Conservation (phyloP, 139 green algal species). For the Zygnema circumcarinatum region DNA sequence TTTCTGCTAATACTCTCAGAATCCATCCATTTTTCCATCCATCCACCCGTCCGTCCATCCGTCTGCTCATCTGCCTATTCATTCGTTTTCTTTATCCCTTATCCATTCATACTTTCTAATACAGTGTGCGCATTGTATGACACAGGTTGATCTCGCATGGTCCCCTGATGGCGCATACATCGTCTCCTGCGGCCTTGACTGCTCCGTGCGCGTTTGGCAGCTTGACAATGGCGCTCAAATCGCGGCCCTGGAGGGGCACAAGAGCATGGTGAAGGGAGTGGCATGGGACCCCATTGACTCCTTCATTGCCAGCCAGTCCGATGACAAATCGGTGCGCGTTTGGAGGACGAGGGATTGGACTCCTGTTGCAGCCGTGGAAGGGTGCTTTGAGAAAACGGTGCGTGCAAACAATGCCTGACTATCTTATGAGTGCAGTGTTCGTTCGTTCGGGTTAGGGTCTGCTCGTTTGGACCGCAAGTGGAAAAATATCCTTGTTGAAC, state of each 20-base stretch:
- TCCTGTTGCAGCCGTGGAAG: conserved; percentile 58
- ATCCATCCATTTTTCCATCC: no score
- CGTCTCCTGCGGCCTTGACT: conserved; percentile 87
- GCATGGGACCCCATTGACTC: conserved; percentile 92
- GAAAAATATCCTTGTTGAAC: no score
- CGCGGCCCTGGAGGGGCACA: conserved; percentile 69
- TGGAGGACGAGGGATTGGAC: conserved; percentile 81
- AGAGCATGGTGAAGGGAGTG: conserved; percentile 91
- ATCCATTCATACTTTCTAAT: background rate
- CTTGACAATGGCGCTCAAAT: conserved; percentile 23
- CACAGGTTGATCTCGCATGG: conserved; percentile 82
- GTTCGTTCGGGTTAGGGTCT: no score
- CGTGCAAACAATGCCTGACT: background rate
- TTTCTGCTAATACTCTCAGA: no score
- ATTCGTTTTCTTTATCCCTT: background rate
- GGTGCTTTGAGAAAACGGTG: conserved; percentile 65
- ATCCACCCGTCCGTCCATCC: no score
- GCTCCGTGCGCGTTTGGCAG: conserved; percentile 77
- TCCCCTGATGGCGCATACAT: conserved; percentile 74
- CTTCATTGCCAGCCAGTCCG: conserved; percentile 85
- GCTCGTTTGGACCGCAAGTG: no score
- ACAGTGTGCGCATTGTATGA: conserved; percentile 4
- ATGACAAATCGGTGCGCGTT: conserved; percentile 82
- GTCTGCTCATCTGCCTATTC: no score
- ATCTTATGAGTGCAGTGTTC: background rate